phyloP scores from a whole-genome alignment of 139 green algal species.

The Coelastrella sp. region DNA sequence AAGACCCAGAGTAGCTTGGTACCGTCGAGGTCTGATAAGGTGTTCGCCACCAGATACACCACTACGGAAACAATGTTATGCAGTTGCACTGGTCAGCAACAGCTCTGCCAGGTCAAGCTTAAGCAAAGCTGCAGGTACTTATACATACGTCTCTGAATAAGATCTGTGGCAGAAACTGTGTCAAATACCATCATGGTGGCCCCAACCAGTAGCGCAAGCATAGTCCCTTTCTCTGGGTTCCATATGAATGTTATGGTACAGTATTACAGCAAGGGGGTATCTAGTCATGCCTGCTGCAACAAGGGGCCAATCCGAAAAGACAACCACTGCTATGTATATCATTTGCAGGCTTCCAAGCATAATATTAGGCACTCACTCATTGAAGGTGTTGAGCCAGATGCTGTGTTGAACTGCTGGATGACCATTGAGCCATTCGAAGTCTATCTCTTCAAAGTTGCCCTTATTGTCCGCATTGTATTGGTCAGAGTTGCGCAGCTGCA shows the following conservation, averaged over 20 bases:
- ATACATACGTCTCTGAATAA: too few relatives aligned
- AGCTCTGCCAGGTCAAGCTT: too few relatives aligned
- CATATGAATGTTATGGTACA: too few relatives aligned
- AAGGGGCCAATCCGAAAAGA: background rate
- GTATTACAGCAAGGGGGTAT: too few relatives aligned
- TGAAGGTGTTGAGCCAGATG: constrained; percentile 13
- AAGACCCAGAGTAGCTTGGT: background rate
- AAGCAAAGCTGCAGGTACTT: background rate
- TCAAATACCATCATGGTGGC: too few relatives aligned
- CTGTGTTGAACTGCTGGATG: background rate
- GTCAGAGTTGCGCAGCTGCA: background rate
- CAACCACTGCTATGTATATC: background rate
- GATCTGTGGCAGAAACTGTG: too few relatives aligned
- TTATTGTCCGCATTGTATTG: background rate
- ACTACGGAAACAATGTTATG: background rate
- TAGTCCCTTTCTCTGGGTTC: too few relatives aligned
- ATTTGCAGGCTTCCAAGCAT: too few relatives aligned
- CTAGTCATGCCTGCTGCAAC: too few relatives aligned
- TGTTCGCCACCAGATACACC: constrained; percentile 19
- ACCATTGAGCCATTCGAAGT: constrained; percentile 21
- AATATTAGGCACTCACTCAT: background rate
- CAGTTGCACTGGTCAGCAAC: too few relatives aligned
- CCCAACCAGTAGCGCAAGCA: too few relatives aligned
- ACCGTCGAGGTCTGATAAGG: background rate
- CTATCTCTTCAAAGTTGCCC: constrained; percentile 17